Conservation (phyloP, 805 yeast genomes). For the Metschnikowia cubensis region DNA sequence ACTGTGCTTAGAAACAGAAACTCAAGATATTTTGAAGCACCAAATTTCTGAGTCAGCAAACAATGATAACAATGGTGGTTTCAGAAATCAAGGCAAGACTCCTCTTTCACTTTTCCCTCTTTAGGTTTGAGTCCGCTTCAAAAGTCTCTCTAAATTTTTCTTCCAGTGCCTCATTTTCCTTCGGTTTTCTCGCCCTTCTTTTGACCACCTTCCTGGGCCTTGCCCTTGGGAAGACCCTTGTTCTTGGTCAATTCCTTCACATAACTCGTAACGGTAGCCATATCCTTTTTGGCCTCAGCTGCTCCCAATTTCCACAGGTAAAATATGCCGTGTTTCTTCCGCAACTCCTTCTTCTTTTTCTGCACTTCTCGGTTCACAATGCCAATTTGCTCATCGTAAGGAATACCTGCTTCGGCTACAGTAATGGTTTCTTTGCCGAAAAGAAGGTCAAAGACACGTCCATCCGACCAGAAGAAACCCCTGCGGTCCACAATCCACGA, state of each 20-base stretch:
- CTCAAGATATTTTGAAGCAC: no score
- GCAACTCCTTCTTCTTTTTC: constrained; percentile 47
- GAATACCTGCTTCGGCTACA: constrained; percentile 68
- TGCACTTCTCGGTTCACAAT: constrained; percentile 45
- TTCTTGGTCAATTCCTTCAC: constrained; percentile 15
- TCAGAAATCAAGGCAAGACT: no score
- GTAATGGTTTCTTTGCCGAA: constrained; percentile 77
- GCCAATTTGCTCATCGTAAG: constrained; percentile 56
- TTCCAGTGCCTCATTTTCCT: no score
- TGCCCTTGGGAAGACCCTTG: constrained; percentile 13
- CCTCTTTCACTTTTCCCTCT: not conserved
- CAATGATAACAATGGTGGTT: no score
- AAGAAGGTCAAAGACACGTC: constrained; percentile 75
- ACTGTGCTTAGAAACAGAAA: no score
- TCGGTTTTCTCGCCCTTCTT: not conserved
- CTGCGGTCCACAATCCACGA: constrained; percentile 81
- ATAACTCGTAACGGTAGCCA: constrained; percentile 21
- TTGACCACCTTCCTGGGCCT: constrained; percentile 5
- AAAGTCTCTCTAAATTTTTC: not conserved
- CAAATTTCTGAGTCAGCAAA: no score
- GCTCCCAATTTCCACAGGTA: constrained; percentile 50
- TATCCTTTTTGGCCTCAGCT: constrained; percentile 29
- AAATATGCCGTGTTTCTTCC: constrained; percentile 54
- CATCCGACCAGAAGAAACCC: constrained; percentile 93
- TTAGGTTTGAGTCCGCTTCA: not conserved